Evolutionary conservation across 1,284 basidiomycete species (phyloP), one percentile per base, ranked within the genome.

Genomic region (Marasmius oreades): DNA sequence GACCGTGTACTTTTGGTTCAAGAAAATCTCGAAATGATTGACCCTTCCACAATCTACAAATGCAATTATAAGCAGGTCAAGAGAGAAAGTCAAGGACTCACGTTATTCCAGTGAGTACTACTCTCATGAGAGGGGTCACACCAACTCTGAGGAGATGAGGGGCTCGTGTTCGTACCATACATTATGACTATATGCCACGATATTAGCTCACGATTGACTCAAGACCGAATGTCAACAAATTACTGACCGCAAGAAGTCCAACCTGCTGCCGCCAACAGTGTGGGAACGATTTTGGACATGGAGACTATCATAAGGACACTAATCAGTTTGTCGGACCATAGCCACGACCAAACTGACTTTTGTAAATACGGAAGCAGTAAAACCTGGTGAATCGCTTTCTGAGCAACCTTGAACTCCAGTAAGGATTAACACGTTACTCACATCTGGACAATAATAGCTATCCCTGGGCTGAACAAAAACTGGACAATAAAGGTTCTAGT

Each of bases 331-430:
- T 3, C n/a, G n/a, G n/a, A 50, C 24, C n/a, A 50, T 33, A 24
- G 1, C 2, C 16, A 1, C n/a, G 28, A 31, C 5, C 14, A 12
- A 50, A 12, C 47, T 18, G 6, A 50, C 47, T 31, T 20, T 50
- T 28, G n/a, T 31, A 50, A 10, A 50, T 50, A 28, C 47, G 47
- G 26, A 23, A 50, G 18, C 47, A 50, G n/a, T 50, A 50, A 18
- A 31, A 50, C 47, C 47, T 50, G 24, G 8, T 22, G 5, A 14
- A 31, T 16, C 18, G 14, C 18, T 11, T 12, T 26, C 14, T 31
- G 12, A 26, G 10, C 23, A 50, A 31, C 5, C 20, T 18, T 12
- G 26, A 50, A 10, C 23, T 20, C 5, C 10, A 5, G 47, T 18
- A 5, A 12, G 26, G 28, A 4, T 5, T 4, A 4, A 31, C 28